A percentile compares a stretch with the other conserved stretches of the same genome.
These are phyloP conservation scores for Colletotrichum cuscutae DNA, from an alignment of 2,329 filamentous ascomycete species.

Conservation along the genomic window DNA sequence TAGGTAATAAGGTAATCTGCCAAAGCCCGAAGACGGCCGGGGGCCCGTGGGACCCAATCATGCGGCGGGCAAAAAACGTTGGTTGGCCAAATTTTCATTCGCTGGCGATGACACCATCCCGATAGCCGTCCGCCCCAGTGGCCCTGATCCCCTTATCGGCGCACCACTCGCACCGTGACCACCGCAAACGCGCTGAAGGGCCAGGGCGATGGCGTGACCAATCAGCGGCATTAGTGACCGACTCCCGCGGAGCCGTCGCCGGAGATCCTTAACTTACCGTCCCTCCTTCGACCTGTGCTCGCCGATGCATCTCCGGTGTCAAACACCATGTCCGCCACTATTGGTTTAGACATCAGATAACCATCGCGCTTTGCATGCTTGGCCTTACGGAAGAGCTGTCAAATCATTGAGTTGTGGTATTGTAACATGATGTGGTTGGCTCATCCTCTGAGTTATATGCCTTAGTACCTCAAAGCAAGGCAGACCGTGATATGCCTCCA, in stretches of 20 bases:
- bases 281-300: background rate
- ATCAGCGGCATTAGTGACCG: constrained; percentile 31
- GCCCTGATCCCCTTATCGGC: constrained; percentile 16
- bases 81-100: constrained; percentile 33
- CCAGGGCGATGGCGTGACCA: constrained; percentile 17
- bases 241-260: constrained; percentile 35
- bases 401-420: constrained; percentile 22
- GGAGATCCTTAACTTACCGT: constrained; percentile 24
- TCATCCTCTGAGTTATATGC: background rate
- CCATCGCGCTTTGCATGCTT: background rate
- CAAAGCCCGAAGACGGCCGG: constrained; percentile 15
- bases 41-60: constrained; percentile 24
- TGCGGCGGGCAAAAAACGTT: constrained; percentile 22
- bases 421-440: background rate
- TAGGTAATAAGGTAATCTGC: background rate
- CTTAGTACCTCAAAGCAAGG: background rate
- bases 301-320: constrained; percentile 22
- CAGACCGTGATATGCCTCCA: constrained; percentile 10
- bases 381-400: background rate
- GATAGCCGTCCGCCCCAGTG: constrained; percentile 22
- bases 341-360: background rate
- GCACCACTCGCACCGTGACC: too few species aligned
- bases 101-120: constrained; percentile 35
- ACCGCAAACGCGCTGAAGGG: background rate
- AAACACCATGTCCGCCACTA: background rate